Conservation (phyloP, 441 rosid genomes). For the Codiaeum variegatum region DNA sequence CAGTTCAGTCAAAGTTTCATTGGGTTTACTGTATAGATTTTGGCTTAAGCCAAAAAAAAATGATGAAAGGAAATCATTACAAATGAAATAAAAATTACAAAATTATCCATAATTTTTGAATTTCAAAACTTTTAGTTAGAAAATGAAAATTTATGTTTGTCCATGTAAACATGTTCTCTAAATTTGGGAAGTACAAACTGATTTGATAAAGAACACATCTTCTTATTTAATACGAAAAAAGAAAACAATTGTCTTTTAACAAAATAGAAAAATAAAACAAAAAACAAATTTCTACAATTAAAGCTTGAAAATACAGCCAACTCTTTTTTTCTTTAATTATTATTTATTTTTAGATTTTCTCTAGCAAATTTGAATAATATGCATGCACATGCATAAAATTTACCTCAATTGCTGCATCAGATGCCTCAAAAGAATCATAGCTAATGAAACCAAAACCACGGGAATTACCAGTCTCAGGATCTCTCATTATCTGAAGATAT, state of each 20-base stretch:
- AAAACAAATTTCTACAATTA: neutral
- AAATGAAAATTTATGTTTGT: too few relatives aligned
- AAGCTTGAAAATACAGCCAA: neutral
- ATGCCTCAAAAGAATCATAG: conserved; percentile 93
- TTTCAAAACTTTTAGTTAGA: too few relatives aligned
- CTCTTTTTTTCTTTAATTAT: too few relatives aligned
- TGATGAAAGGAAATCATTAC: too few relatives aligned
- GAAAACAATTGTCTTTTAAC: too few relatives aligned
- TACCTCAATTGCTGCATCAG: conserved; percentile 97
- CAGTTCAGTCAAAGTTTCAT: neutral
- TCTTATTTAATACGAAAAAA: too few relatives aligned
- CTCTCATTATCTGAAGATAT: conserved; percentile 80
- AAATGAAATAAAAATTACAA: too few relatives aligned
- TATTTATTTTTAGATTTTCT: neutral
- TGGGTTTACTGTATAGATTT: neutral
- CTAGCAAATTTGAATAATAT: neutral
- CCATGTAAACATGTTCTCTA: too few relatives aligned
- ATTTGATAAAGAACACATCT: too few relatives aligned
- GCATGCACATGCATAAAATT: conserved; percentile 9
- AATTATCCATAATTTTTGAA: too few relatives aligned
- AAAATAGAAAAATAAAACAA: neutral
- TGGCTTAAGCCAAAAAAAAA: neutral
- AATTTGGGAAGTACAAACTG: too few relatives aligned
- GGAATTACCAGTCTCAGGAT: conserved; percentile 93
- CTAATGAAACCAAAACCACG: conserved; percentile 96